Percentiles rank a stretch among this genome's conserved stretches.
These are phyloP conservation scores for Colletotrichum tanaceti DNA, from an alignment of 2,329 filamentous ascomycete species.

Conservation along the genomic window DNA sequence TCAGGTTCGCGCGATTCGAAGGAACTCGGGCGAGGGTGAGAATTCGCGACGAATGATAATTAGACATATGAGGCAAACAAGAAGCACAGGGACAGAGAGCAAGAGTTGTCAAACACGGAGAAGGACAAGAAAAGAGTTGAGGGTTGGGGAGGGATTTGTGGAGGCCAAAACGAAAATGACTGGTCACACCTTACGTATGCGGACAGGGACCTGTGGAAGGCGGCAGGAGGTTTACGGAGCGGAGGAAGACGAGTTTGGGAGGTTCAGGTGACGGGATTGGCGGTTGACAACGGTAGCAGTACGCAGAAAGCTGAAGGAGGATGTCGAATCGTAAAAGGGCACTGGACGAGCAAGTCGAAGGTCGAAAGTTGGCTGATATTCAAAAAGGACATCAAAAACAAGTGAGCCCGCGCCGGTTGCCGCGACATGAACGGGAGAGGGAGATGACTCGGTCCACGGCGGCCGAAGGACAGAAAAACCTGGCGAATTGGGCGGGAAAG, in stretches of 20 bases:
- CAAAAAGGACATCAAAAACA: slow-evolving; percentile 6
- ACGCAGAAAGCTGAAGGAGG: not conserved
- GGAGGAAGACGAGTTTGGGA: not conserved
- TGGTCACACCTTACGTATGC: slow-evolving; percentile 38
- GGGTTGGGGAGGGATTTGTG: slow-evolving; percentile 29
- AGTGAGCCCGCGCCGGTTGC: slow-evolving; percentile 33
- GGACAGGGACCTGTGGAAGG: slow-evolving; percentile 18
- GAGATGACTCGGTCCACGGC: slow-evolving; percentile 31
- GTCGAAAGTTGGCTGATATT: slow-evolving; percentile 31
- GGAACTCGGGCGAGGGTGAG: not conserved
- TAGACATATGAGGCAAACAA: slow-evolving; percentile 8
- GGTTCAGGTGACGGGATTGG: slow-evolving; percentile 9
- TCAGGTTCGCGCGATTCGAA: slow-evolving; percentile 7
- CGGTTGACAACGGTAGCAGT: not conserved
- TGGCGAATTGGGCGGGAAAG: slow-evolving; percentile 19
- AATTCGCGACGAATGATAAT: not conserved
- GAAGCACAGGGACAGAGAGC: slow-evolving; percentile 14
- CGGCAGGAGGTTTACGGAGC: slow-evolving; percentile 18
- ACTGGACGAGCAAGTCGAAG: slow-evolving; percentile 20
- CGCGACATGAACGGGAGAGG: slow-evolving; percentile 22
- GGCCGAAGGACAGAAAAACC: slow-evolving; percentile 25
- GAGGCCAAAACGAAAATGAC: slow-evolving; percentile 37
- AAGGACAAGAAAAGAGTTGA: slow-evolving; percentile 31
- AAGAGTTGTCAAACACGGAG: slow-evolving; percentile 23
- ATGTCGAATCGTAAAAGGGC: slow-evolving; percentile 2